Percentiles rank a stretch among this genome's conserved stretches.
Evolutionary conservation across 768 basidiomycete species (phyloP).

Genomic region (Kwoniella newhampshirensis): DNA sequence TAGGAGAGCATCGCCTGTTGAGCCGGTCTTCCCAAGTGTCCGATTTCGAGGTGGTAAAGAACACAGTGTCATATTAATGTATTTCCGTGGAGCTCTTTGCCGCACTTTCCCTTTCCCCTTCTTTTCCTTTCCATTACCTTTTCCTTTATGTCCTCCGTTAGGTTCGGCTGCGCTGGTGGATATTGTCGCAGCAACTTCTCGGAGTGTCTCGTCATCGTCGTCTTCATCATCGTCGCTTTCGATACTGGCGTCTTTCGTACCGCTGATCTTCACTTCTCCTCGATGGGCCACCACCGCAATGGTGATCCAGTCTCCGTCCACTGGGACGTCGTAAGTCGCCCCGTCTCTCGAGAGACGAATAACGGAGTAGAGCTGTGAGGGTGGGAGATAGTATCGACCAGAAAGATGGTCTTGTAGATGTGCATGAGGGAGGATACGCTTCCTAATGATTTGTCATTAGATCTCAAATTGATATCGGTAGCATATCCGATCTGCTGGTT

Average conservation of each 20-base stretch:
- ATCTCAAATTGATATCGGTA: not conserved
- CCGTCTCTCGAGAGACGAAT: slow-evolving; percentile 74
- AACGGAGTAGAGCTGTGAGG: slow-evolving; percentile 83
- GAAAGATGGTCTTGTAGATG: slow-evolving; percentile 75
- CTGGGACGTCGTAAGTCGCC: slow-evolving; percentile 84
- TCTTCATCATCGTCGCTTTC: slow-evolving; percentile 14
- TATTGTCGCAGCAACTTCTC: not conserved
- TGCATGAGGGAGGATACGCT: slow-evolving; percentile 70
- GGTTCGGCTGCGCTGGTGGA: not conserved
- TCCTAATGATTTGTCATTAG: too few species aligned
- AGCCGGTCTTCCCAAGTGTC: slow-evolving; percentile 61
- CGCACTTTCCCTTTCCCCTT: slow-evolving; percentile 25
- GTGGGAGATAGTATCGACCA: slow-evolving; percentile 82
- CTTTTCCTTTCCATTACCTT: slow-evolving; percentile 24
- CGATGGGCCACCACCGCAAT: slow-evolving; percentile 94
- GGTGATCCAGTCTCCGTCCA: slow-evolving; percentile 90
- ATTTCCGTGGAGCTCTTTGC: slow-evolving; percentile 56
- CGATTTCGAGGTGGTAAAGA: slow-evolving; percentile 67
- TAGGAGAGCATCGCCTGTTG: slow-evolving; percentile 76
- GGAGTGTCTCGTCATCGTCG: slow-evolving; percentile 1
- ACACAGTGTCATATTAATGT: slow-evolving; percentile 71
- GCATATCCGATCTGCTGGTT: too few species aligned
- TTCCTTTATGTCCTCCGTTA: slow-evolving; percentile 21
- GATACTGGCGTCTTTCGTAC: slow-evolving; percentile 14
- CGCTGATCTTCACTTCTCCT: slow-evolving; percentile 73